Conservation (phyloP, 768 basidiomycete genomes). For the Chiua virens region DNA sequence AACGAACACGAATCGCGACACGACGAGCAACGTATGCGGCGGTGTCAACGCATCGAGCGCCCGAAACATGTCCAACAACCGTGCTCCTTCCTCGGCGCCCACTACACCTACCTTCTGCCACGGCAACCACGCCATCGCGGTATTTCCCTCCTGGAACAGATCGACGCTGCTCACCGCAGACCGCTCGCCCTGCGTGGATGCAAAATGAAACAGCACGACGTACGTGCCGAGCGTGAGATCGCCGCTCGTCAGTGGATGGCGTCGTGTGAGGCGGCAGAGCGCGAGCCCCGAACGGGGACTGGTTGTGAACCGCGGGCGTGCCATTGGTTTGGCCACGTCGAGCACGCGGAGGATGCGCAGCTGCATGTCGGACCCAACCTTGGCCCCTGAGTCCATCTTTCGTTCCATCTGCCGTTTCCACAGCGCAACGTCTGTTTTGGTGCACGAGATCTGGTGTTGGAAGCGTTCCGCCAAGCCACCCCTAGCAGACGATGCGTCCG, state of each 20-base stretch:
- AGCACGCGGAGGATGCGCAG: slow-evolving; percentile 46
- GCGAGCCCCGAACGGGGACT: slow-evolving; percentile 39
- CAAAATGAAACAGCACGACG: slow-evolving; percentile 39
- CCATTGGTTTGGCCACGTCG: slow-evolving; percentile 31
- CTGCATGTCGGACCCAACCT: slow-evolving; percentile 39
- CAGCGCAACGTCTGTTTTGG: slow-evolving; percentile 45
- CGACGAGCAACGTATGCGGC: slow-evolving; percentile 28
- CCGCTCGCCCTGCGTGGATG: slow-evolving; percentile 21
- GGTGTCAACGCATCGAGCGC: slow-evolving; percentile 29
- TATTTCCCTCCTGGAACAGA: slow-evolving; percentile 39
- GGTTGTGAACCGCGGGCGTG: slow-evolving; percentile 27
- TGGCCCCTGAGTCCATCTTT: slow-evolving; percentile 30
- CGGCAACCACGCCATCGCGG: slow-evolving; percentile 49
- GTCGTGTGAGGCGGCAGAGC: slow-evolving; percentile 37
- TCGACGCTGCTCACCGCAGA: slow-evolving; percentile 35
- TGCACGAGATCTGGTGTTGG: slow-evolving; percentile 41
- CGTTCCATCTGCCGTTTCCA: slow-evolving; percentile 54
- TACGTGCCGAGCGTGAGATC: slow-evolving; percentile 27
- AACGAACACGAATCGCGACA: slow-evolving; percentile 23
- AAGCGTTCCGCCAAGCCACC: slow-evolving; percentile 57
- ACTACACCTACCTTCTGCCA: slow-evolving; percentile 43
- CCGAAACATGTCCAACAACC: slow-evolving; percentile 18
- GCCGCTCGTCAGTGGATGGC: slow-evolving; percentile 14
- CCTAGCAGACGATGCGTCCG: slow-evolving; percentile 14
- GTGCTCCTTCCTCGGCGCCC: slow-evolving; percentile 9